Percentiles rank a stretch among this genome's conserved stretches.
Evolutionary conservation across 192 early-diverging fungal species (phyloP).

Genomic region (Coemansia javaensis): DNA sequence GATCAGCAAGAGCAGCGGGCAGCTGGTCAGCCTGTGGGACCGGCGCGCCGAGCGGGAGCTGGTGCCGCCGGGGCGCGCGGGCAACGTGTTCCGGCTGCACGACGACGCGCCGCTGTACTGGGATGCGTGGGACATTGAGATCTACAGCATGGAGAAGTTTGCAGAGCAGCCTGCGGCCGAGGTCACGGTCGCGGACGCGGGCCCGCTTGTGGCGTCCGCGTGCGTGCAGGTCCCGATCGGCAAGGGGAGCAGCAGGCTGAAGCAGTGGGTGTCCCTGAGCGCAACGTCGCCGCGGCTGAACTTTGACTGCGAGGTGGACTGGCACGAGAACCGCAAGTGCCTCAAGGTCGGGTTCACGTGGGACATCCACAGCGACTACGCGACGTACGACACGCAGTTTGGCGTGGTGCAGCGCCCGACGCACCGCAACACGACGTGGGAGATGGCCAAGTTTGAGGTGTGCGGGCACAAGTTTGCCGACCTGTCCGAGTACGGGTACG

Average conservation of each 20-base stretch:
- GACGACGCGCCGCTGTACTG: constrained; percentile 87
- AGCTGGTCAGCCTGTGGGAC: constrained; percentile 66
- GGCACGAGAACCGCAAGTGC: constrained; percentile 87
- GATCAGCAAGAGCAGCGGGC: constrained; percentile 66
- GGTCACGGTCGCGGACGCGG: constrained; percentile 60
- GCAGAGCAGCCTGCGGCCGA: constrained; percentile 51
- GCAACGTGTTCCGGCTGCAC: constrained; percentile 74
- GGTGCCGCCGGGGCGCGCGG: constrained; percentile 13
- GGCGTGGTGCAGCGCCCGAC: constrained; percentile 89
- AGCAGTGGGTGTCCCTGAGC: constrained; percentile 72
- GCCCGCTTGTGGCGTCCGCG: constrained; percentile 76
- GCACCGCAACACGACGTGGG: constrained; percentile 92
- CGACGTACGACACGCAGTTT: constrained; percentile 96
- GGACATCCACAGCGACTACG: constrained; percentile 75
- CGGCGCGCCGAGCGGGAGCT: constrained; percentile 51
- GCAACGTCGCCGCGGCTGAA: constrained; percentile 71
- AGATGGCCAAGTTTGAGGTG: constrained; percentile 87
- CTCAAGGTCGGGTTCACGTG: constrained; percentile 92
- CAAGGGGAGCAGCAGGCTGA: constrained; percentile 60
- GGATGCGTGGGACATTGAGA: constrained; percentile 88
- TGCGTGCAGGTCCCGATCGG: constrained; percentile 62
- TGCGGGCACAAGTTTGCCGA: constrained; percentile 97
- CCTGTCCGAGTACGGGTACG: constrained; percentile 92
- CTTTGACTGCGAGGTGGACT: constrained; percentile 85
- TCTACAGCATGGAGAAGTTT: constrained; percentile 91